Conservation (phyloP, 1,284 basidiomycete genomes). For the Lentinula novae-zelandiae region DNA sequence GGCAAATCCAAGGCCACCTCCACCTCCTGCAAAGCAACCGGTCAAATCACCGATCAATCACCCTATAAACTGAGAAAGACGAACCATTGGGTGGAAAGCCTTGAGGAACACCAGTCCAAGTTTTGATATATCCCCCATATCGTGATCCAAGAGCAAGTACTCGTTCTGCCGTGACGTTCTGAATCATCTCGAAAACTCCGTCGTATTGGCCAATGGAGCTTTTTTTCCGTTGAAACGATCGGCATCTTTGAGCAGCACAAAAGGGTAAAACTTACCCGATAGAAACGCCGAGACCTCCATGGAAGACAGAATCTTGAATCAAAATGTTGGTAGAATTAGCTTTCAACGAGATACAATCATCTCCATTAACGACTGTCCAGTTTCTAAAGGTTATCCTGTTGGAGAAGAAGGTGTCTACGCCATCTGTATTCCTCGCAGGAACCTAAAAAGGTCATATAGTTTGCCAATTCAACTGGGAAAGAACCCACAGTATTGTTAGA, state of each 20-base stretch:
- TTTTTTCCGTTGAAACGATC: constrained; percentile 8
- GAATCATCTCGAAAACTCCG: constrained; percentile 27
- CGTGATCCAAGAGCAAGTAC: constrained; percentile 19
- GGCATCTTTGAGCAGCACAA: neutral
- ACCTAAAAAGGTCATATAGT: constrained; percentile 15
- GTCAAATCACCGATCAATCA: neutral
- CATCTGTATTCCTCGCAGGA: constrained; percentile 30
- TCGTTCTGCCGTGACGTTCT: constrained; percentile 27
- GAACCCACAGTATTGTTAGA: constrained; percentile 23
- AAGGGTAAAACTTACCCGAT: constrained; percentile 20
- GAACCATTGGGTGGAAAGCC: constrained; percentile 28
- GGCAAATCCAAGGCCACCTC: constrained; percentile 27
- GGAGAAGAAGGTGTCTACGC: constrained; percentile 29
- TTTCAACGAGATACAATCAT: constrained; percentile 25
- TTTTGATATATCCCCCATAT: constrained; percentile 27
- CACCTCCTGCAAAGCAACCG: constrained; percentile 22
- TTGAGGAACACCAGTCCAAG: constrained; percentile 28
- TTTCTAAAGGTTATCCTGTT: constrained; percentile 29
- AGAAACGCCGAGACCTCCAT: constrained; percentile 28
- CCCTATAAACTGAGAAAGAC: neutral
- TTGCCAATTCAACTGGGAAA: neutral
- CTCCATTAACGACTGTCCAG: constrained; percentile 23
- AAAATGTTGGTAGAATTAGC: constrained; percentile 34
- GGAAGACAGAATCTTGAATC: constrained; percentile 29
- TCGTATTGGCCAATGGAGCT: constrained; percentile 23